A percentile compares a stretch with the other conserved stretches of the same genome.
These are phyloP conservation scores for Marasmius tenuissimus DNA, from an alignment of 1,284 basidiomycete species.

Conservation along the genomic window DNA sequence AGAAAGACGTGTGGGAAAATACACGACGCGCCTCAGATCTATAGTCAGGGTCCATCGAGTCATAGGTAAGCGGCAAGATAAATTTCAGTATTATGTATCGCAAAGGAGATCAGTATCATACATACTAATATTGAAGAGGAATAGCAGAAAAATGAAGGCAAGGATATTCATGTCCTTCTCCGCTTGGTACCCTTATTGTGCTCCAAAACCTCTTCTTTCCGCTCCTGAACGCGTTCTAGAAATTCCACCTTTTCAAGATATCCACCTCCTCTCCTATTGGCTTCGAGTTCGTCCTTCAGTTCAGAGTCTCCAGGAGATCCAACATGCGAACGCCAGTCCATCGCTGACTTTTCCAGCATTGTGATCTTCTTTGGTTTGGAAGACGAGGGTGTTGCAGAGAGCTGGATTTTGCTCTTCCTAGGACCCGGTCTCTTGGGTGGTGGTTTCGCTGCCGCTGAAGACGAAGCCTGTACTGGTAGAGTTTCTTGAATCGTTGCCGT, in stretches of 20 bases:
- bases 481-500: conserved; percentile 12
- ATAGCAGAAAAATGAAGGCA: too few relatives aligned
- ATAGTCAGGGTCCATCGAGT: not conserved
- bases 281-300: conserved; percentile 69
- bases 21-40: not conserved
- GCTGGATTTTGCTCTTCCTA: conserved; percentile 58
- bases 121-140: too few relatives aligned
- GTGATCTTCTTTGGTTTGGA: conserved; percentile 71
- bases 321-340: conserved; percentile 80
- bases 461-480: conserved; percentile 5
- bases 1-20: not conserved
- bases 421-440: conserved; percentile 50
- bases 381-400: conserved; percentile 46
- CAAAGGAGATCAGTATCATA: too few relatives aligned
- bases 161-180: conserved; percentile 31
- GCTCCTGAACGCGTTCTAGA: conserved; percentile 67
- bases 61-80: too few relatives aligned
- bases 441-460: conserved; percentile 14
- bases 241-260: conserved; percentile 85
- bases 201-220: conserved; percentile 65
- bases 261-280: conserved; percentile 68
- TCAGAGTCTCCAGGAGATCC: conserved; percentile 38
- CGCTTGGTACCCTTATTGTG: conserved; percentile 56
- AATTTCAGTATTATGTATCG: too few relatives aligned
- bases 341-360: conserved; percentile 78